phyloP scores from a whole-genome alignment of 805 yeast species.

The Metschnikowia dekortorum region DNA sequence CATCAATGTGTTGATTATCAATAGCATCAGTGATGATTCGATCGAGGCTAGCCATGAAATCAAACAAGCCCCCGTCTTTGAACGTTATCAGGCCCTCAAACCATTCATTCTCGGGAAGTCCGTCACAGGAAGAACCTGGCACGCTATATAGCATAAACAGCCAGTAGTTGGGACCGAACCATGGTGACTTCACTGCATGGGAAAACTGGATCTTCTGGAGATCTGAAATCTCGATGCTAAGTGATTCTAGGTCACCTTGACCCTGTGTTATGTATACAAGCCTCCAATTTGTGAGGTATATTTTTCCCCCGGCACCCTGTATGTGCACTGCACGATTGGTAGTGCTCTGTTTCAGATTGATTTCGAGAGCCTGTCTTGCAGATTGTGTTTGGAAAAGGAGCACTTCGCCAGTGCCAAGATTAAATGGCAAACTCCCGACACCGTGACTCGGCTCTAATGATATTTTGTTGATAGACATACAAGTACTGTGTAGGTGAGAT shows the following conservation, averaged over 20 bases:
- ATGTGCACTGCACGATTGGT: slow-evolving; percentile 19
- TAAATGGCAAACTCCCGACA: slow-evolving; percentile 15
- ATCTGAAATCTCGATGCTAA: slow-evolving; percentile 30
- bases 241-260: slow-evolving; percentile 41
- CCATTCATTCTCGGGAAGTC: slow-evolving; percentile 35
- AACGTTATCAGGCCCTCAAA: slow-evolving; percentile 38
- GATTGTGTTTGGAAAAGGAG: slow-evolving; percentile 15
- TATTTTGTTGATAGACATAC: slow-evolving; percentile 15
- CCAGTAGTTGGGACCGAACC: slow-evolving; percentile 54
- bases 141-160: slow-evolving; percentile 37
- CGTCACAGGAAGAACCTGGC: slow-evolving; percentile 32
- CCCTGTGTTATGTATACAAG: slow-evolving; percentile 35
- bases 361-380: slow-evolving; percentile 27
- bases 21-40: slow-evolving; percentile 30
- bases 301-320: slow-evolving; percentile 34
- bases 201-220: slow-evolving; percentile 30
- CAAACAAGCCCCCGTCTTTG: slow-evolving; percentile 46
- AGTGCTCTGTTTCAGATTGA: slow-evolving; percentile 18
- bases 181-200: slow-evolving; percentile 43
- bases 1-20: slow-evolving; percentile 38
- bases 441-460: neutral
- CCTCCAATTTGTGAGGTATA: slow-evolving; percentile 41
- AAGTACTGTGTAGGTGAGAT: slow-evolving; percentile 1
- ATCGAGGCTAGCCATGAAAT: slow-evolving; percentile 35
- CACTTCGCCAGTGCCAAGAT: slow-evolving; percentile 13